phyloP scores from a whole-genome alignment of 495 filamentous ascomycete genomes.

The Penicillium atrosanguineum region DNA sequence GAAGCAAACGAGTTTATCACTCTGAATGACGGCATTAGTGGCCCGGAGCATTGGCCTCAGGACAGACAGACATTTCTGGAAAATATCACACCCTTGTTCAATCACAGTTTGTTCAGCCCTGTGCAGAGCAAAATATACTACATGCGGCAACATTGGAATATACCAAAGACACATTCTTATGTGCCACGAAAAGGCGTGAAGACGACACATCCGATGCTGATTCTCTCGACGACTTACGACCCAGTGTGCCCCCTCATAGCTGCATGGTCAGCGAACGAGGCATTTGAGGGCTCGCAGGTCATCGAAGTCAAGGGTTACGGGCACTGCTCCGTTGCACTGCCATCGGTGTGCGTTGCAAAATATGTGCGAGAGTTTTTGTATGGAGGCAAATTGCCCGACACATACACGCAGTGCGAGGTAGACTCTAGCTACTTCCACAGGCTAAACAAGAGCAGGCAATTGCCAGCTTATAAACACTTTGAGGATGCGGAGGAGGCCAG shows the following conservation, averaged over 20 bases:
- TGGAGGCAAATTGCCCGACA: slow-evolving; percentile 35
- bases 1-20: slow-evolving; percentile 4
- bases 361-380: slow-evolving; percentile 36
- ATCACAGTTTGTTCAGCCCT: slow-evolving; percentile 10
- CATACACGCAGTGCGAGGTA: slow-evolving; percentile 31
- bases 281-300: slow-evolving; percentile 36
- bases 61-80: slow-evolving; percentile 1
- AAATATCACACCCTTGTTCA: slow-evolving; percentile 6
- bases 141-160: slow-evolving; percentile 34
- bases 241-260: slow-evolving; percentile 43
- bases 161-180: slow-evolving; percentile 39
- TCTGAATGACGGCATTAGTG: slow-evolving; percentile 10
- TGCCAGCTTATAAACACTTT: slow-evolving; percentile 8
- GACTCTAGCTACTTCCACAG: slow-evolving; percentile 31
- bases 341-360: slow-evolving; percentile 35
- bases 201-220: slow-evolving; percentile 39
- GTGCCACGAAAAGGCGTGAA: slow-evolving; percentile 27
- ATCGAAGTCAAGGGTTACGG: slow-evolving; percentile 45
- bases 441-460: slow-evolving; percentile 14
- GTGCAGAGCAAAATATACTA: slow-evolving; percentile 27
- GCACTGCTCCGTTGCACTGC: slow-evolving; percentile 40
- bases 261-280: slow-evolving; percentile 33
- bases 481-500: slow-evolving; percentile 10
- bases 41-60: slow-evolving; percentile 6
- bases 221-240: slow-evolving; percentile 44